Evolutionary conservation across 306 rosid genomes (phyloP).

Genomic region (Medicago ruthenica): DNA sequence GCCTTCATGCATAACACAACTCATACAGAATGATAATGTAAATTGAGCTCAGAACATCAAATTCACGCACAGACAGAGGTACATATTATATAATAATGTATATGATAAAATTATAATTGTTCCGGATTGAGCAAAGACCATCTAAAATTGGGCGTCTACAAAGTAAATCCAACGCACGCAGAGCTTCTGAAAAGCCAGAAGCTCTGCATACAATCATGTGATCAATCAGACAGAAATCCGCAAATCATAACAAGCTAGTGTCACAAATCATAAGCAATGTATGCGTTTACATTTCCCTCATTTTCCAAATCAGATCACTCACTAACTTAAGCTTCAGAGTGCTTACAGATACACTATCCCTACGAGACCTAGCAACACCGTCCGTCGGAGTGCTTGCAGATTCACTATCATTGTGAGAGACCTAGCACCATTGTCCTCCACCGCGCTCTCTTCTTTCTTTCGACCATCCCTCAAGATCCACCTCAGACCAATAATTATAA

Average conservation of each 20-base stretch:
- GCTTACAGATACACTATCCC: neutral
- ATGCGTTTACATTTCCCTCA: neutral
- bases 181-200: no score
- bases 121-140: neutral
- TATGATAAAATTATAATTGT: neutral
- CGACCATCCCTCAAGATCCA: neutral
- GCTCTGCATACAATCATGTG: neutral
- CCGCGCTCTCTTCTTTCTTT: neutral
- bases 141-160: neutral
- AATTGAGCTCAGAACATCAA: constrained; percentile 39
- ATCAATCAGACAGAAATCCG: neutral
- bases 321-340: neutral
- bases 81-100: neutral
- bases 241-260: no score
- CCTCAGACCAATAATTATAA: neutral
- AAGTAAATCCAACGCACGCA: neutral
- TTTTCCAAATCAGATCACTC: neutral
- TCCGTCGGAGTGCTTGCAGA: neutral
- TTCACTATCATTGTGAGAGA: neutral
- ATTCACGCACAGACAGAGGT: constrained; percentile 31
- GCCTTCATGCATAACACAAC: neutral
- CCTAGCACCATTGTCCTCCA: neutral
- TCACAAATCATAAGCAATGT: neutral
- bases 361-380: no score
- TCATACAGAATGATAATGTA: constrained; percentile 27